phyloP scores from a whole-genome alignment of 2,329 filamentous ascomycete genomes.

The Cytospora schulzeri region DNA sequence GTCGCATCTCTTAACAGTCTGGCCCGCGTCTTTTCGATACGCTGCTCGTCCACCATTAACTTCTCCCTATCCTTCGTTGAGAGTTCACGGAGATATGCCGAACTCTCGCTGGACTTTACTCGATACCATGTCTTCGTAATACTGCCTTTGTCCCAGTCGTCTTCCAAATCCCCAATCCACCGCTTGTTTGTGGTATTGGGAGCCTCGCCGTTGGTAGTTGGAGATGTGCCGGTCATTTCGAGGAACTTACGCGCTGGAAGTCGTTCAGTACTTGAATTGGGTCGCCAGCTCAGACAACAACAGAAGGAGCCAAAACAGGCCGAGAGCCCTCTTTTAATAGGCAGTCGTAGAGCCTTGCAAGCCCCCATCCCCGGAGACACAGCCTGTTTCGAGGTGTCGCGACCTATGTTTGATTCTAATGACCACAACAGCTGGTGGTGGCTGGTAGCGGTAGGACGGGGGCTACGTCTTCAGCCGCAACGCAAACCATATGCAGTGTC shows the following conservation, averaged over 20 bases:
- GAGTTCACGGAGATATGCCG: background rate
- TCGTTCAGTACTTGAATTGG: background rate
- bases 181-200: background rate
- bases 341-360: background rate
- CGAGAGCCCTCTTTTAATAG: background rate
- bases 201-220: background rate
- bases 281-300: background rate
- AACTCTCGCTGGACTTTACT: background rate
- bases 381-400: too few species aligned
- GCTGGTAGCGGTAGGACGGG: background rate
- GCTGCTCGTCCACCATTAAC: conserved; percentile 10
- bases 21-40: background rate
- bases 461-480: background rate
- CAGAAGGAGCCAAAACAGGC: background rate
- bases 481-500: background rate
- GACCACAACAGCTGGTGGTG: background rate
- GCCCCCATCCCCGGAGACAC: too few species aligned
- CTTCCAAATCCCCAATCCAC: background rate
- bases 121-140: background rate
- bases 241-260: background rate
- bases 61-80: background rate
- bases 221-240: background rate
- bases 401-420: too few species aligned
- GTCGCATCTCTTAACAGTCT: background rate
- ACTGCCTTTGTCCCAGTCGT: background rate